phyloP scores from a whole-genome alignment of 139 green algal genomes.

The Coelastrella sp. region DNA sequence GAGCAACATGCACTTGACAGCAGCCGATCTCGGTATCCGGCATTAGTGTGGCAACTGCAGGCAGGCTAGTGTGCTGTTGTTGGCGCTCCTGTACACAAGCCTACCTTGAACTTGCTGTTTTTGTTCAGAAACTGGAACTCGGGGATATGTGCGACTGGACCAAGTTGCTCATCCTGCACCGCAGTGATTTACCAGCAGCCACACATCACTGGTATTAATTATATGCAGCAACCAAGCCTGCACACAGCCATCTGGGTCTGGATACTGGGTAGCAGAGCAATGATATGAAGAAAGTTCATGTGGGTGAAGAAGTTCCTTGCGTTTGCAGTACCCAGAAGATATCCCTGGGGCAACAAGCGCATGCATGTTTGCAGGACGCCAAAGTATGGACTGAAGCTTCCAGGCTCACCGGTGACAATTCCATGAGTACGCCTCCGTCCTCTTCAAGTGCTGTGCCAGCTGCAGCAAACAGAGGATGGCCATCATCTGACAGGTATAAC shows the following conservation, averaged over 20 bases:
- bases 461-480: constrained; percentile 39
- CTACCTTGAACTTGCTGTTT: constrained; percentile 47
- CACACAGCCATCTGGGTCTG: too few relatives aligned
- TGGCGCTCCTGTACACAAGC: neutral
- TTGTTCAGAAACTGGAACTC: constrained; percentile 53
- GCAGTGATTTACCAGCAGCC: neutral
- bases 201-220: neutral
- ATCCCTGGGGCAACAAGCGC: neutral
- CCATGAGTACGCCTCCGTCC: constrained; percentile 20
- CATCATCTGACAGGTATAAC: constrained; percentile 42
- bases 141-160: constrained; percentile 35
- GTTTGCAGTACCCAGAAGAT: too few relatives aligned
- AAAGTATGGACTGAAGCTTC: neutral
- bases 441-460: constrained; percentile 9
- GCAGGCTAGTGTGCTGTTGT: neutral
- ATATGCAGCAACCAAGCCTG: too few relatives aligned
- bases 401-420: constrained; percentile 18
- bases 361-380: neutral
- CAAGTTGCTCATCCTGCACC: constrained; percentile 44
- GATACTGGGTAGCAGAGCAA: too few relatives aligned
- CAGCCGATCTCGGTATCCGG: neutral
- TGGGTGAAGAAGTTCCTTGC: too few relatives aligned
- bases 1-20: neutral
- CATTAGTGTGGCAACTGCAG: neutral
- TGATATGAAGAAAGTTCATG: too few relatives aligned